A percentile compares a stretch with the other conserved stretches of the same genome.
phyloP scores from a whole-genome alignment of 129 eudicot species.

The Flaveria ramosissima region DNA sequence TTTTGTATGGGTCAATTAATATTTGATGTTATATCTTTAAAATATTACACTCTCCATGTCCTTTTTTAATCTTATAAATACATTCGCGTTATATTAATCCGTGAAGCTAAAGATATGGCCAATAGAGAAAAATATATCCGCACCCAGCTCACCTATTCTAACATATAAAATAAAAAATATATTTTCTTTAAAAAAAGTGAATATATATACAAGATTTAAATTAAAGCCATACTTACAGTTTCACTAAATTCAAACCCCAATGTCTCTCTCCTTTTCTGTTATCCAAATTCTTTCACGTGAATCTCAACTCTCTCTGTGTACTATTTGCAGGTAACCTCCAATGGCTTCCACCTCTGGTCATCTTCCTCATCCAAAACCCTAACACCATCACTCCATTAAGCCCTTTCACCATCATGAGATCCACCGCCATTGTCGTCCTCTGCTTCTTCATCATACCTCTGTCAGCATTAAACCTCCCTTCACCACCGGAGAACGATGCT shows the following conservation, averaged over 20 bases:
- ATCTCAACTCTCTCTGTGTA: not conserved
- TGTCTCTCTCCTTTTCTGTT: not conserved
- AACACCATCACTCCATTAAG: not conserved
- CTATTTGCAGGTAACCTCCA: conserved; percentile 19
- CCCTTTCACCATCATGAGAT: conserved; percentile 1
- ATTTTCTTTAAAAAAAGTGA: not conserved
- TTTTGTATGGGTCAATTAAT: no score
- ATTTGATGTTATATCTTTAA: no score
- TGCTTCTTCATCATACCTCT: conserved; percentile 1
- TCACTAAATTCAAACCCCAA: conserved; percentile 7
- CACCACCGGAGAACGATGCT: conserved; percentile 42
- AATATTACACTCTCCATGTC: no score
- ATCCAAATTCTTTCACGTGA: conserved; percentile 40
- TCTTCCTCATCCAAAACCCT: conserved; percentile 9
- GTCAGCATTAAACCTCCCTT: conserved; percentile 15
- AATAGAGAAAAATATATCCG: no score
- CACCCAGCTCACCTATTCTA: no score
- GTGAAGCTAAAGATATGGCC: no score
- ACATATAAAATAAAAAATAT: no score
- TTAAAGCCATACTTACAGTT: not conserved
- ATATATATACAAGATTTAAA: not conserved
- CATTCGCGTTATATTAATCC: no score
- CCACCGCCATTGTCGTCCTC: conserved; percentile 16
- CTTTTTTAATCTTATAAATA: no score
- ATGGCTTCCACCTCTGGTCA: conserved; percentile 1